Evolutionary conservation across 2,329 filamentous ascomycete species (phyloP).

Genomic region (Penicillium verrucosum): DNA sequence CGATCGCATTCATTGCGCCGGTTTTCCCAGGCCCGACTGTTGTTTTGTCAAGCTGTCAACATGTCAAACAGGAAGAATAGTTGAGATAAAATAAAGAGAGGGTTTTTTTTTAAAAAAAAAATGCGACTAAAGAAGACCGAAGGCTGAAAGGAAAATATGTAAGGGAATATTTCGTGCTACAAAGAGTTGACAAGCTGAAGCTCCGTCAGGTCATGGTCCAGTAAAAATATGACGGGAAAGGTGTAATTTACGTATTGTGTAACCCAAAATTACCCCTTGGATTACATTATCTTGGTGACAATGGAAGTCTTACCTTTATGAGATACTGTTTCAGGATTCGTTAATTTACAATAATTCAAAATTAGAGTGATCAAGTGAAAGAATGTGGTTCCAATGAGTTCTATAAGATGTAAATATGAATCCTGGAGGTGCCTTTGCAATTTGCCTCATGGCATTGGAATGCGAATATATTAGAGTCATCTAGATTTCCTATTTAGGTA

Average conservation of each 20-base stretch:
- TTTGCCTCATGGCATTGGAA: too few species aligned
- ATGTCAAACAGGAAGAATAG: not conserved
- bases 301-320: too few species aligned
- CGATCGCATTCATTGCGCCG: constrained; percentile 29
- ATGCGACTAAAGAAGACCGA: not conserved
- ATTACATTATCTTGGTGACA: not conserved
- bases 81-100: not conserved
- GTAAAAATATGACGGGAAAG: not conserved
- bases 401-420: too few species aligned
- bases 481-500: too few species aligned
- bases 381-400: too few species aligned
- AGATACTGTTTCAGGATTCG: too few species aligned
- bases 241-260: not conserved
- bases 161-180: not conserved
- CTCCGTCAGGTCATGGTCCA: not conserved
- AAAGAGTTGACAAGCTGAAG: not conserved
- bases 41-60: constrained; percentile 1
- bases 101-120: not conserved
- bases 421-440: too few species aligned
- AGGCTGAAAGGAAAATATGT: not conserved
- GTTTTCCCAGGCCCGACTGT: constrained; percentile 7
- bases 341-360: too few species aligned
- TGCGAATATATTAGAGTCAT: too few species aligned
- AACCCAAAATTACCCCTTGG: not conserved
- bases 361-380: too few species aligned